Conservation (phyloP, 2,329 filamentous ascomycete genomes). For the Botryotinia calthae region DNA sequence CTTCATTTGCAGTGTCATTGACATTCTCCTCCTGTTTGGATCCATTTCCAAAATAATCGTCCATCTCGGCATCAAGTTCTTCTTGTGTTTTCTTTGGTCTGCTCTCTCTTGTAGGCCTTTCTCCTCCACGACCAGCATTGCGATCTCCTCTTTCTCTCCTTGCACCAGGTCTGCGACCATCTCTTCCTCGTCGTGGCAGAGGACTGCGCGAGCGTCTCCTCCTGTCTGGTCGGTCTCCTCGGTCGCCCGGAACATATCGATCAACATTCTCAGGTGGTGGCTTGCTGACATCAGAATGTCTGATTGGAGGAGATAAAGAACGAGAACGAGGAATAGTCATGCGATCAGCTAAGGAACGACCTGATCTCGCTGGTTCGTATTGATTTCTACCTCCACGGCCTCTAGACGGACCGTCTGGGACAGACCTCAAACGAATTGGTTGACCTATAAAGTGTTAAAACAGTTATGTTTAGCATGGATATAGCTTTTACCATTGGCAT, state of each 20-base stretch:
- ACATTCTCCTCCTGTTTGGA: slow-evolving; percentile 40
- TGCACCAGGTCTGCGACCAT: slow-evolving; percentile 52
- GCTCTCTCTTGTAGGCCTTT: slow-evolving; percentile 46
- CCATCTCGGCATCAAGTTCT: slow-evolving; percentile 95
- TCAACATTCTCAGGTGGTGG: slow-evolving; percentile 39
- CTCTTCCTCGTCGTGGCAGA: slow-evolving; percentile 49
- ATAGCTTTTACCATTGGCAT: slow-evolving; percentile 67
- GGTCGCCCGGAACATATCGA: slow-evolving; percentile 39
- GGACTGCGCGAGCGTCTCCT: slow-evolving; percentile 58
- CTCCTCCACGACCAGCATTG: slow-evolving; percentile 44
- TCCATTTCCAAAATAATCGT: slow-evolving; percentile 71
- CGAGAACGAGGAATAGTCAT: slow-evolving; percentile 60
- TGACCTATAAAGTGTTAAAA: slow-evolving; percentile 54
- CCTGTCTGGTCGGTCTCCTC: slow-evolving; percentile 21
- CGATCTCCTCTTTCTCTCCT: slow-evolving; percentile 40
- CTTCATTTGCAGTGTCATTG: slow-evolving; percentile 35
- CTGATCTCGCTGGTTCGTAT: slow-evolving; percentile 54
- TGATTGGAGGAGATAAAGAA: slow-evolving; percentile 52
- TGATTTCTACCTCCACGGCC: slow-evolving; percentile 49
- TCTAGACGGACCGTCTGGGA: slow-evolving; percentile 50
- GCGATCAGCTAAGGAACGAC: slow-evolving; percentile 58
- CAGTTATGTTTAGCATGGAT: too few relatives aligned
- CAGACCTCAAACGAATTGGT: slow-evolving; percentile 71
- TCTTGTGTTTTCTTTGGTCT: slow-evolving; percentile 81
- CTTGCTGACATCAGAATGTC: slow-evolving; percentile 38